Conservation (phyloP, 495 filamentous ascomycete species). For the Hypoxylon crocopeplum region DNA sequence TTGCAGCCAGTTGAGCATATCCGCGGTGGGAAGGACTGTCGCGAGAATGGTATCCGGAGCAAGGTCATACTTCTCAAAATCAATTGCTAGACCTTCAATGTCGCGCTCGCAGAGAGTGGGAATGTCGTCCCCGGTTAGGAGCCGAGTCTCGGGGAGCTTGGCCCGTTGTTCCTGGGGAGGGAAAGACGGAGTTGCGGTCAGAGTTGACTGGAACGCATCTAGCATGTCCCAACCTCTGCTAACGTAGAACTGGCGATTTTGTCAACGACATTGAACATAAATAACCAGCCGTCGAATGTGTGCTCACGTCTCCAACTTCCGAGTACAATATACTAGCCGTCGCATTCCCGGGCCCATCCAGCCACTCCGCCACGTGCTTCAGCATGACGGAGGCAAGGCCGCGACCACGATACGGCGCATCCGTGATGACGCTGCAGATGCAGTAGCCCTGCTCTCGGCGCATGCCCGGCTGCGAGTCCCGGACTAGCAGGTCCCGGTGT, state of each 20-base stretch:
- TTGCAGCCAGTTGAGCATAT: slow-evolving; percentile 25
- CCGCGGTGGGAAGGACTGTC: slow-evolving; percentile 18
- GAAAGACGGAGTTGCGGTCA: slow-evolving; percentile 5
- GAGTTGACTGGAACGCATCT: slow-evolving; percentile 19
- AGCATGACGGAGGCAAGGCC: slow-evolving; percentile 32
- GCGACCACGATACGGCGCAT: slow-evolving; percentile 22
- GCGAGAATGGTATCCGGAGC: neutral
- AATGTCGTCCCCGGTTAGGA: slow-evolving; percentile 11
- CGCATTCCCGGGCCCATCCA: slow-evolving; percentile 29
- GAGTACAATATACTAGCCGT: slow-evolving; percentile 37
- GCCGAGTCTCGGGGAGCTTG: slow-evolving; percentile 6
- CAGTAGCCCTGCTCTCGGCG: slow-evolving; percentile 32
- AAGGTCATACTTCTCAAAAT: neutral
- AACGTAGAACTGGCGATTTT: slow-evolving; percentile 20
- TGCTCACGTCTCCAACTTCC: slow-evolving; percentile 31
- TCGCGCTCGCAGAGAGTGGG: slow-evolving; percentile 29
- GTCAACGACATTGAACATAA: neutral
- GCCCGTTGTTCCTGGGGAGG: neutral
- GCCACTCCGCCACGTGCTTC: slow-evolving; percentile 31
- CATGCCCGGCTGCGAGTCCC: neutral
- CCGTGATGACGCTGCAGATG: slow-evolving; percentile 31
- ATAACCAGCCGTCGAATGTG: neutral
- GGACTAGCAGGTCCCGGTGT: slow-evolving; percentile 26
- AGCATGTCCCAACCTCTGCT: slow-evolving; percentile 29
- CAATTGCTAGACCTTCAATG: neutral